These are phyloP conservation scores for Acer yangbiense DNA, from an alignment of 345 rosid species.

Conservation along the genomic window DNA sequence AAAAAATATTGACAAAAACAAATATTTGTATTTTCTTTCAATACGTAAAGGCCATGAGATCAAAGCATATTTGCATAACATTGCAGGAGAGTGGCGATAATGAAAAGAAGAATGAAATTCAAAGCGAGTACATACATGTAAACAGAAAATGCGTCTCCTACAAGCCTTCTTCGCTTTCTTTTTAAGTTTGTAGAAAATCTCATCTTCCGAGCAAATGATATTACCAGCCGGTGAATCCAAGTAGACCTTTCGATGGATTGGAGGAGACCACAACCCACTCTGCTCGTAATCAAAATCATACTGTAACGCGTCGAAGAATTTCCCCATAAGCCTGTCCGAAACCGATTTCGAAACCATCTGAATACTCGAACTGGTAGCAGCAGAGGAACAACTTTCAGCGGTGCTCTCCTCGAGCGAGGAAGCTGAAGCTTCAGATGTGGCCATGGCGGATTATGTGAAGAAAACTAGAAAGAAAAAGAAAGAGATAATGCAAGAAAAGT, in stretches of 20 bases:
- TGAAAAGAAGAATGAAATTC: neutral
- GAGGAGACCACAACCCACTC: constrained; percentile 52
- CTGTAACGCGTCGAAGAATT: constrained; percentile 41
- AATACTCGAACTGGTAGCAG: neutral
- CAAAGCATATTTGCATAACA: neutral
- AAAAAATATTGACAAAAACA: no score
- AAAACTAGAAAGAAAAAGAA: neutral
- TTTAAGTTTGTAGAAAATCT: constrained; percentile 2
- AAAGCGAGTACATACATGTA: constrained; percentile 13
- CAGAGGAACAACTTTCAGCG: constrained; percentile 1
- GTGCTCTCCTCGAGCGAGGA: neutral
- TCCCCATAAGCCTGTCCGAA: constrained; percentile 38
- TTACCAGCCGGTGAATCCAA: constrained; percentile 28
- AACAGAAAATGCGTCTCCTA: constrained; percentile 15
- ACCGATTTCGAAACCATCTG: constrained; percentile 36
- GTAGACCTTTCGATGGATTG: constrained; percentile 23
- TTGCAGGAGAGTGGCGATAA: neutral
- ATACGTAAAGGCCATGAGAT: no score
- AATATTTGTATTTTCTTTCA: no score
- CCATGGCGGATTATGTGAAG: neutral
- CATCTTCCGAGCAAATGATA: neutral
- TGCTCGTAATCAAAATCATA: constrained; percentile 43
- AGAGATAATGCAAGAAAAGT: neutral
- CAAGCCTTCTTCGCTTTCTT: constrained; percentile 24
- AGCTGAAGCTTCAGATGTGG: constrained; percentile 1